These are phyloP conservation scores for Setaria italica DNA, from an alignment of 202 grass and related monocot species.

Conservation along the genomic window DNA sequence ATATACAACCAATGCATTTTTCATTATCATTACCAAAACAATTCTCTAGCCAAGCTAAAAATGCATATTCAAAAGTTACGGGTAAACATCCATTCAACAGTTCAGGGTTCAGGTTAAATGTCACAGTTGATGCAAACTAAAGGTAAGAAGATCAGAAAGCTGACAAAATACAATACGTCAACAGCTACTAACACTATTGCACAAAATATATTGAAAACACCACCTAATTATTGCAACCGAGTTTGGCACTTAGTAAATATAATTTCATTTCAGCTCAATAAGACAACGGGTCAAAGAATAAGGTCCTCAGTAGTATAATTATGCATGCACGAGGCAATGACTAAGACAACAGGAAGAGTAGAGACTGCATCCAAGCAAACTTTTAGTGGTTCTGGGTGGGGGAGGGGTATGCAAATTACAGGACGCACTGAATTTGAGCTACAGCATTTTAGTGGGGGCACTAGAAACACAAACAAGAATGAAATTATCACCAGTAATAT, in stretches of 20 bases:
- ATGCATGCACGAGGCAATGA: neutral
- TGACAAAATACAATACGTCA: neutral
- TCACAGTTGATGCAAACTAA: constrained; percentile 27
- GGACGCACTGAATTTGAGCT: neutral
- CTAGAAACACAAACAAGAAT: neutral
- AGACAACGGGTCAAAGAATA: constrained; percentile 6
- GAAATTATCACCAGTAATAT: neutral
- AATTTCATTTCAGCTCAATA: constrained; percentile 1
- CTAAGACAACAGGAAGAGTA: neutral
- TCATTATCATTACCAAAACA: constrained; percentile 23
- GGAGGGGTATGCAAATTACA: neutral
- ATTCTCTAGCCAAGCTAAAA: constrained; percentile 26
- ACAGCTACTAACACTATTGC: neutral
- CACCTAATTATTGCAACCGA: constrained; percentile 1
- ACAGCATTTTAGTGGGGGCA: constrained; percentile 11
- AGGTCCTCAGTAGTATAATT: neutral
- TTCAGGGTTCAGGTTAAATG: neutral
- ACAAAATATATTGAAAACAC: constrained; percentile 22
- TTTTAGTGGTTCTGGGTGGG: too few species aligned
- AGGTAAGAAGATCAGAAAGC: constrained; percentile 20
- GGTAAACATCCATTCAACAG: constrained; percentile 1
- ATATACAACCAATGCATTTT: constrained; percentile 24
- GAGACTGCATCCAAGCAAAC: constrained; percentile 27
- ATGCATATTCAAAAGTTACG: neutral
- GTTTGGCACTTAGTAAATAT: neutral